Evolutionary conservation across 805 yeast species (phyloP).

Genomic region (Ogataea naganishii): DNA sequence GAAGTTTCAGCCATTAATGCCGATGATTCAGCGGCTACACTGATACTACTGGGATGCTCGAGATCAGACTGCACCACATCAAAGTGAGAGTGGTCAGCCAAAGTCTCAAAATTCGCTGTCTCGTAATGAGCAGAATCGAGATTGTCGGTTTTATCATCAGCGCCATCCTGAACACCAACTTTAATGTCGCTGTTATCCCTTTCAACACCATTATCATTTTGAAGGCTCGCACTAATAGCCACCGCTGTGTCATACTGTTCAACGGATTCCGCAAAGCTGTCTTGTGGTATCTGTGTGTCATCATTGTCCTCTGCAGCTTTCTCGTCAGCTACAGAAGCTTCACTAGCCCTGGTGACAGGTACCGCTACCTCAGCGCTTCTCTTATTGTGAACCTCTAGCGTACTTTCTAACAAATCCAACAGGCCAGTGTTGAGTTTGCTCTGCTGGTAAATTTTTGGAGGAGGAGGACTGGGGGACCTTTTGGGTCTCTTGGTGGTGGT

Average conservation of each 20-base stretch:
- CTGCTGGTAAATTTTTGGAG: conserved; percentile 1
- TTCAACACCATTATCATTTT: conserved; percentile 5
- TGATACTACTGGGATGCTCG: conserved; percentile 3
- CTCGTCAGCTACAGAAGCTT: neutral
- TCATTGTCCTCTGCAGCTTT: conserved; percentile 4
- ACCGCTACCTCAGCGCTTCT: neutral
- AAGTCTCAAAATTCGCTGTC: no score
- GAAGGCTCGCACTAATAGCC: conserved; percentile 3
- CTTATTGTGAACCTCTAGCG: neutral
- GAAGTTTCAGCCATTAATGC: conserved; percentile 8
- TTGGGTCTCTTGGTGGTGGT: neutral
- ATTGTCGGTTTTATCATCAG: conserved; percentile 10
- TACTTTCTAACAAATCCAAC: neutral
- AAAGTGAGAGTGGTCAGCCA: neutral
- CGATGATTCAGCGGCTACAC: conserved; percentile 19
- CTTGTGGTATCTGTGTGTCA: conserved; percentile 11
- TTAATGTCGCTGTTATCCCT: no score
- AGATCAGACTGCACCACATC: no score
- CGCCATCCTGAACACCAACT: conserved; percentile 7
- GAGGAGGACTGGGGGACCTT: conserved; percentile 1
- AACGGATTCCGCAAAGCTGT: conserved; percentile 4
- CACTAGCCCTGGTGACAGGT: neutral
- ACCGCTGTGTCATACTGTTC: neutral
- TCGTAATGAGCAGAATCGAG: conserved; percentile 2
- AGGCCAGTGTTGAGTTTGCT: neutral